Base-by-base conservation (phyloP, 1,284 basidiomycete species). In the Naganishia sp. region DNA sequence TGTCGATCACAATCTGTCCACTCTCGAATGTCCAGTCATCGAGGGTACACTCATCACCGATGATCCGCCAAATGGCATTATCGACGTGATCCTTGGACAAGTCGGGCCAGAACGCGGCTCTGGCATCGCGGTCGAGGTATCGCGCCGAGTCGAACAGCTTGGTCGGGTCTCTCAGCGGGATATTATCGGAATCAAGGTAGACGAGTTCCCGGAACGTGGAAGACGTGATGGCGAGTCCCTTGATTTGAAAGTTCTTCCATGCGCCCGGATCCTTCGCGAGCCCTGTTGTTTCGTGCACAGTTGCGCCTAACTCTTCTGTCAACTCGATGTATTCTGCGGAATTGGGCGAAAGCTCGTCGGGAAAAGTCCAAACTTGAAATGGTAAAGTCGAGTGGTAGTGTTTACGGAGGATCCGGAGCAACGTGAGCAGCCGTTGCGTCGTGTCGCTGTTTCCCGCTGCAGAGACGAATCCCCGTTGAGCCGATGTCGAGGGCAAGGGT, bases 21-120 rank as follows among this genome's bases (percentile, higher is more conserved):
- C 70, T 79, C 71, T 73, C 78, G 53, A 79, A 76, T 0, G 76
- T 76, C 71, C 73, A 79, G 32, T 75, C 58, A 43, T 75, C 68
- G 6, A 81, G 73, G 13, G 72, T 68, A 68, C 82, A 83, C 18
- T 72, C 69, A n/a, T 80, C 73, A 28, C 81, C 79, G 7, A 82
- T 69, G 39, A 82, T 51, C n/a, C 82, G 74, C 80, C 81, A 83
- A 63, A 83, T 78, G 15, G 82, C 80, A 67, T 83, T 83, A 57
- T 79, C 73, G 5, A 81, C 76, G 61, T 81, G 78, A 66, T 83
- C 82, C 66, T 81, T 82, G 51, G 76, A 80, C 51, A 82, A 71
- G 68, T 83, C 82, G 15, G 82, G 82, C 82, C 82, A 83, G 68
- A 83, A 82, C 32, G 80, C 82, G 1, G 79, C 78, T 15, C 76